phyloP scores from a whole-genome alignment of 2,329 filamentous ascomycete species.

The Alternaria hordeiaustralica region DNA sequence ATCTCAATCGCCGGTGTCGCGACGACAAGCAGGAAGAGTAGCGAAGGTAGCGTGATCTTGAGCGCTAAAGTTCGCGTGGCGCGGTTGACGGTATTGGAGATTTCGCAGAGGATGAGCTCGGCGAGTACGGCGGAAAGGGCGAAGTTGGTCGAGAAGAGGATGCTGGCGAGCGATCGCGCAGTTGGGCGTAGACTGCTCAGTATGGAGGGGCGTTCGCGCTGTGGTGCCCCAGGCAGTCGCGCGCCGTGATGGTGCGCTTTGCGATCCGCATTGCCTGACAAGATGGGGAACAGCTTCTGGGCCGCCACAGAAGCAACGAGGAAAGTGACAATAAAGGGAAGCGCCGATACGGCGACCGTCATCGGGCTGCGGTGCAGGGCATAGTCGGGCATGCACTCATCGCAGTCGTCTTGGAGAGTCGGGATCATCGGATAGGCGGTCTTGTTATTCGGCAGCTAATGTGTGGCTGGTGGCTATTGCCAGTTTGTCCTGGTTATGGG shows the following conservation, averaged over 20 bases:
- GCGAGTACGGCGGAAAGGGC: constrained; percentile 78
- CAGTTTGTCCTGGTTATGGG: constrained; percentile 22
- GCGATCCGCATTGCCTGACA: constrained; percentile 64
- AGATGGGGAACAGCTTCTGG: constrained; percentile 73
- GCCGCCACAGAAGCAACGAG: constrained; percentile 68
- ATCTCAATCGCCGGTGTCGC: constrained; percentile 82
- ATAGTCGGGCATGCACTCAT: constrained; percentile 64
- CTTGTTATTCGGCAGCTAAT: constrained; percentile 7
- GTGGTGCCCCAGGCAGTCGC: constrained; percentile 56
- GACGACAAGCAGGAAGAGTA: constrained; percentile 75
- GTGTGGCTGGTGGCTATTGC: constrained; percentile 23
- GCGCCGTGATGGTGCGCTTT: constrained; percentile 69
- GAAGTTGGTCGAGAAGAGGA: constrained; percentile 77
- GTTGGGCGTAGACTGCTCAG: constrained; percentile 48
- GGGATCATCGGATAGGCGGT: constrained; percentile 38
- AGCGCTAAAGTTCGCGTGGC: constrained; percentile 72
- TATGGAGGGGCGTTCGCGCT: constrained; percentile 31
- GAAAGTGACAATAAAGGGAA: constrained; percentile 76
- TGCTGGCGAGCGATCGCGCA: constrained; percentile 58
- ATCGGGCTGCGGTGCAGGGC: constrained; percentile 52
- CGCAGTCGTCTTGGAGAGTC: constrained; percentile 58
- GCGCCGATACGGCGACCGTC: constrained; percentile 64
- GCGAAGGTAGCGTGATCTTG: constrained; percentile 70
- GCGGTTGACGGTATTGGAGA: constrained; percentile 75
- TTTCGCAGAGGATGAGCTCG: constrained; percentile 83